These are phyloP conservation scores for Cercospora beticola DNA, from an alignment of 2,329 filamentous ascomycete species.

Conservation along the genomic window DNA sequence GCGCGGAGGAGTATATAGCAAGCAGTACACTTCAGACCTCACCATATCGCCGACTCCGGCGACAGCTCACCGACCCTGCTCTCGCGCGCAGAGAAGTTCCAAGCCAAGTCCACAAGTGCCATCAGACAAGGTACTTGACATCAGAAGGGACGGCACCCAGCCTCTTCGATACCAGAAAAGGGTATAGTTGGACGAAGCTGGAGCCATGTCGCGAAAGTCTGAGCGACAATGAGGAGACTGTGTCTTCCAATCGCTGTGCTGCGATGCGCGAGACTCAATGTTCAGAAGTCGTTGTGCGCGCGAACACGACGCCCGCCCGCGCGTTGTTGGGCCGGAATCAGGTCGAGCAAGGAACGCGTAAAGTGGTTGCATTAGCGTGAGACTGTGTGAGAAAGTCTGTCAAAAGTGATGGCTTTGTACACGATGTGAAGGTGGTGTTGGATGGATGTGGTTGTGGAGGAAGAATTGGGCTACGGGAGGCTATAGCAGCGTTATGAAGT, in stretches of 20 bases:
- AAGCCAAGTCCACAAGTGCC: background rate
- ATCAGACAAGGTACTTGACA: constrained; percentile 7
- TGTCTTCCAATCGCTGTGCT: constrained; percentile 9
- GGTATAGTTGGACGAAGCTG: background rate
- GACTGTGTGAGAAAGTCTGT: constrained; percentile 5
- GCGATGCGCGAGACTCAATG: constrained; percentile 6
- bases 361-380: constrained; percentile 16
- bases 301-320: background rate
- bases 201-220: constrained; percentile 4
- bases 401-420: constrained; percentile 14
- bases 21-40: constrained; percentile 15
- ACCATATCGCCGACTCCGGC: constrained; percentile 15
- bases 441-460: constrained; percentile 6
- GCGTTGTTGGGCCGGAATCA: background rate
- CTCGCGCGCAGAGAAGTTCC: background rate
- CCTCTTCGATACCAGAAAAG: constrained; percentile 3
- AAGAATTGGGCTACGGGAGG: background rate
- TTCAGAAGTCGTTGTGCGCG: constrained; percentile 15
- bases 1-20: constrained; percentile 11
- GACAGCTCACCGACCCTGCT: constrained; percentile 3
- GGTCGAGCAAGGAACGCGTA: constrained; percentile 14
- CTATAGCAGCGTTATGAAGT: background rate
- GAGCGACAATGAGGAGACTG: background rate
- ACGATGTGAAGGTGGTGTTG: constrained; percentile 6
- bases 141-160: background rate